Evolutionary conservation across 768 basidiomycete species (phyloP).

Genomic region (Boletus coccyginus): DNA sequence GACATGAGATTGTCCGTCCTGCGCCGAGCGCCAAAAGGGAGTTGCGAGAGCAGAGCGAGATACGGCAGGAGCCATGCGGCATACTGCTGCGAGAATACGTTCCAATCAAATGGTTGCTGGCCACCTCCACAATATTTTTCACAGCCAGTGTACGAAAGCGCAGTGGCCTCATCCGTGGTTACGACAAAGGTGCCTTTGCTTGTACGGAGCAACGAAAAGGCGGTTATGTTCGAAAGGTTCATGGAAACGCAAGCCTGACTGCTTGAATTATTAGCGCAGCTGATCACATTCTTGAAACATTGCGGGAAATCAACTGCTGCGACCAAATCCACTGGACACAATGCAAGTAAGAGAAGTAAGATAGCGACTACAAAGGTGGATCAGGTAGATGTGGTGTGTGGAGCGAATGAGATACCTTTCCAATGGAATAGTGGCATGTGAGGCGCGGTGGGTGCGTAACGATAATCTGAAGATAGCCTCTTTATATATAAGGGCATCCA

Average conservation of each 20-base stretch:
- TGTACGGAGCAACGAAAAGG: slow-evolving; percentile 14
- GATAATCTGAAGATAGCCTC: background rate
- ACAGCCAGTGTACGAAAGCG: slow-evolving; percentile 9
- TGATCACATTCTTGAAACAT: slow-evolving; percentile 9
- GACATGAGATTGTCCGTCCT: slow-evolving; percentile 42
- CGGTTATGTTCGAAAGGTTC: background rate
- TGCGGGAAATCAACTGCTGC: slow-evolving; percentile 7
- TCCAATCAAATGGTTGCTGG: slow-evolving; percentile 21
- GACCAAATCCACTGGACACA: background rate
- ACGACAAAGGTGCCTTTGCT: slow-evolving; percentile 2
- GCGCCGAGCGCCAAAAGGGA: slow-evolving; percentile 45
- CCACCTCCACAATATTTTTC: slow-evolving; percentile 4
- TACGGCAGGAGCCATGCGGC: slow-evolving; percentile 48
- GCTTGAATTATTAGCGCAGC: background rate
- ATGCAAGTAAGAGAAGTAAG: background rate
- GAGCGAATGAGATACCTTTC: slow-evolving; percentile 3
- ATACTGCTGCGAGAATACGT: slow-evolving; percentile 34
- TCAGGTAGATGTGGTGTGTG: background rate
- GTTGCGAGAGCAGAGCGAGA: slow-evolving; percentile 46
- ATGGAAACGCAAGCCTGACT: slow-evolving; percentile 1
- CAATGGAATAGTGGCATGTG: slow-evolving; percentile 1
- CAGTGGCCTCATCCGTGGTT: background rate
- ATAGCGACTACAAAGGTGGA: background rate
- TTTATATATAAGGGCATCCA: background rate
- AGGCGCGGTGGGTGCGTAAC: background rate